Conservation (phyloP, 2,329 filamentous ascomycete species). For the Hypoxylon sp. region DNA sequence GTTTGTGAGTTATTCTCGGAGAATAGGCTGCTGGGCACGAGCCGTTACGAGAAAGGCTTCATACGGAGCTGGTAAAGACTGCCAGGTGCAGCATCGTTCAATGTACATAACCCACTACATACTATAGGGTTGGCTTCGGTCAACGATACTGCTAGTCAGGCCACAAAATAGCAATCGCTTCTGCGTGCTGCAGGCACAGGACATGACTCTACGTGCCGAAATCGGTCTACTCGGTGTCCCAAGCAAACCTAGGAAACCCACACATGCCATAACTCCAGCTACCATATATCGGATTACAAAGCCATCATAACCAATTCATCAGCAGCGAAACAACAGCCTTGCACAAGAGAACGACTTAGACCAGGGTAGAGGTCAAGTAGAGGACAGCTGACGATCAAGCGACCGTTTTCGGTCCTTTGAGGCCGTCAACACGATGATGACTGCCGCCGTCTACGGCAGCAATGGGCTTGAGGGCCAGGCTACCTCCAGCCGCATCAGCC, state of each 20-base stretch:
- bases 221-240: conserved; percentile 5
- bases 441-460: conserved; percentile 1
- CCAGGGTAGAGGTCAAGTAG: conserved; percentile 1
- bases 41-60: neutral
- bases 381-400: conserved; percentile 9
- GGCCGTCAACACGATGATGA: conserved; percentile 14
- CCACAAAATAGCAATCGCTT: conserved; percentile 26
- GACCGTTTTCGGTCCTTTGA: conserved; percentile 12
- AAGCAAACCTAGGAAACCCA: conserved; percentile 5
- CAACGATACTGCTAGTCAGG: conserved; percentile 16
- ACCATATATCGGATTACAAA: conserved; percentile 6
- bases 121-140: conserved; percentile 16
- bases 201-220: neutral
- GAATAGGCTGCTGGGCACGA: neutral
- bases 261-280: neutral
- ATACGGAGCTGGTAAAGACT: conserved; percentile 10
- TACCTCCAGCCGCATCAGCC: conserved; percentile 3
- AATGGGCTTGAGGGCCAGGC: conserved; percentile 6
- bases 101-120: conserved; percentile 20
- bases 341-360: conserved; percentile 2
- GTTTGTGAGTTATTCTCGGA: conserved; percentile 5
- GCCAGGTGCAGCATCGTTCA: conserved; percentile 32
- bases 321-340: no score
- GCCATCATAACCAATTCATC: no score
- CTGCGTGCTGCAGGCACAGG: neutral